These are phyloP conservation scores for Taiozyma sp. DNA, from an alignment of 1,139 yeast species.

Conservation along the genomic window DNA sequence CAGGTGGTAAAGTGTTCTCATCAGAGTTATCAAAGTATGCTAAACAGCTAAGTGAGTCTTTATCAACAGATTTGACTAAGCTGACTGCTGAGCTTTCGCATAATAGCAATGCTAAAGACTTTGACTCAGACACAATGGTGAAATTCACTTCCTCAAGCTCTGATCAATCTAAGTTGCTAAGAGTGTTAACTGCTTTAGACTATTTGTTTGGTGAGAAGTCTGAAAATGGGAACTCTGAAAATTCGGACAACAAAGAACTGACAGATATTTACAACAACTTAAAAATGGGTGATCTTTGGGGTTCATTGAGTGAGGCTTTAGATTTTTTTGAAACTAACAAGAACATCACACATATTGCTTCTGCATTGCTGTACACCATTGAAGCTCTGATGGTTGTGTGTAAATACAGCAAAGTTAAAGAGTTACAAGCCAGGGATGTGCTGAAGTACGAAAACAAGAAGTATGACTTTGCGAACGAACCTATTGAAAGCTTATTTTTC, in stretches of 20 bases:
- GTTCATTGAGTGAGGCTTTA: slow-evolving; percentile 74
- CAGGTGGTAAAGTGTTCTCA: slow-evolving; percentile 63
- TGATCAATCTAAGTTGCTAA: slow-evolving; percentile 78
- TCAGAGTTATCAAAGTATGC: slow-evolving; percentile 66
- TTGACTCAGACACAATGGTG: slow-evolving; percentile 49
- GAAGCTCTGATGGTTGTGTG: slow-evolving; percentile 95
- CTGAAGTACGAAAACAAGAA: slow-evolving; percentile 53
- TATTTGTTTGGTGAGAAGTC: slow-evolving; percentile 49
- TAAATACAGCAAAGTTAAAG: slow-evolving; percentile 74
- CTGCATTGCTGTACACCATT: slow-evolving; percentile 78
- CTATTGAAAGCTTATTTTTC: slow-evolving; percentile 75
- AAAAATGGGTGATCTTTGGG: slow-evolving; percentile 80
- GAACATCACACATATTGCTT: slow-evolving; percentile 58
- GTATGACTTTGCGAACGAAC: slow-evolving; percentile 66
- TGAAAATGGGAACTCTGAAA: slow-evolving; percentile 23
- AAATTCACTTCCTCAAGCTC: slow-evolving; percentile 79
- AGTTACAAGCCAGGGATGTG: slow-evolving; percentile 53
- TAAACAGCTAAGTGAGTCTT: slow-evolving; percentile 47
- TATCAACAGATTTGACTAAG: slow-evolving; percentile 51
- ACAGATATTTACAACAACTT: slow-evolving; percentile 61
- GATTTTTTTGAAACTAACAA: slow-evolving; percentile 48
- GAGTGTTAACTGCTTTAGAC: slow-evolving; percentile 86
- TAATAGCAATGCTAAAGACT: slow-evolving; percentile 36
- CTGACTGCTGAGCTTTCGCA: slow-evolving; percentile 43
- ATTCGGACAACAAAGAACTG: slow-evolving; percentile 37